Percentiles rank a stretch among this genome's conserved stretches.
These are phyloP conservation scores for Mycena alexandri DNA, from an alignment of 768 basidiomycete genomes.

Conservation along the genomic window DNA sequence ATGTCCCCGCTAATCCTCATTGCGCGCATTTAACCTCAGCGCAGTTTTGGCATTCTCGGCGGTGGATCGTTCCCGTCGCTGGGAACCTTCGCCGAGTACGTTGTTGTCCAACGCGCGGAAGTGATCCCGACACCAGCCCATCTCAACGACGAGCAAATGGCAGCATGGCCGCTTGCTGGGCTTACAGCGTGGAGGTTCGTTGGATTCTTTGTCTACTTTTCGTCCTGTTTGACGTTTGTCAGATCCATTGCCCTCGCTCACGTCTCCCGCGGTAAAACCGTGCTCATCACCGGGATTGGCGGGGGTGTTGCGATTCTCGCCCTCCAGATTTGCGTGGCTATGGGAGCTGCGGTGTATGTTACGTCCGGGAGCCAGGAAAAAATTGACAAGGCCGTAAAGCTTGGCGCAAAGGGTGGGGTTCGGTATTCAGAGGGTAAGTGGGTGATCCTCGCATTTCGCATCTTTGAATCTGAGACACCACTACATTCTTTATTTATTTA, in stretches of 20 bases:
- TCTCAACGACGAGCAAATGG: constrained; percentile 74
- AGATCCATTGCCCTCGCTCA: neutral
- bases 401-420: constrained; percentile 83
- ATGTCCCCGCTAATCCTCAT: too few species aligned
- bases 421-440: constrained; percentile 75
- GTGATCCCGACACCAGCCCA: constrained; percentile 78
- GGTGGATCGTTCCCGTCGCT: constrained; percentile 63
- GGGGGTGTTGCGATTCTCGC: constrained; percentile 89
- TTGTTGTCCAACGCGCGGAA: constrained; percentile 79
- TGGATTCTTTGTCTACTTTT: too few species aligned
- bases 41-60: constrained; percentile 77
- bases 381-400: constrained; percentile 69
- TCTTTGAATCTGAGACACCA: too few species aligned
- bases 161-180: constrained; percentile 84
- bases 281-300: constrained; percentile 88
- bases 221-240: neutral
- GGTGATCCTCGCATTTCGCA: too few species aligned
- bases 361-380: constrained; percentile 80
- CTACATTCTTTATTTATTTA: neutral
- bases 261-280: constrained; percentile 27
- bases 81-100: constrained; percentile 84
- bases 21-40: constrained; percentile 12
- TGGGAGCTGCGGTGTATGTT: constrained; percentile 85
- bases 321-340: constrained; percentile 80
- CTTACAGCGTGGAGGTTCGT: constrained; percentile 88